Evolutionary conservation across 441 rosid genomes (phyloP).

Genomic region (Manihot esculenta): DNA sequence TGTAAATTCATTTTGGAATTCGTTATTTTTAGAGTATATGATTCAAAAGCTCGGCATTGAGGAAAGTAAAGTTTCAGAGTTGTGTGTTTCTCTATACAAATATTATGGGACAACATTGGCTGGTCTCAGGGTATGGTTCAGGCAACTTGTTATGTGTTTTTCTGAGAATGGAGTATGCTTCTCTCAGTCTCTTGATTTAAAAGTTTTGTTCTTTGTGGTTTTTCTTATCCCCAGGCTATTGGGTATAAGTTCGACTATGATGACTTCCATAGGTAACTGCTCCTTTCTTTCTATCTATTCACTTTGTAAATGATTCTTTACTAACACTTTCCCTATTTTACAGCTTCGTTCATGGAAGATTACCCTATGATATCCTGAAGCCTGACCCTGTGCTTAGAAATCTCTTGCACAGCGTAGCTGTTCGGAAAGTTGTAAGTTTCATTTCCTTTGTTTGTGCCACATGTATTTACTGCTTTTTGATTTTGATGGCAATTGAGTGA

Average conservation of each 20-base stretch:
- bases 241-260: constrained; percentile 72
- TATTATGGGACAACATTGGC: constrained; percentile 87
- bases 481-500: too few species aligned
- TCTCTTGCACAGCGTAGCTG: constrained; percentile 64
- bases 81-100: constrained; percentile 56
- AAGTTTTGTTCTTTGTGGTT: background rate
- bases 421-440: constrained; percentile 72
- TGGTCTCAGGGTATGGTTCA: constrained; percentile 65
- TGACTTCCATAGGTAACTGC: constrained; percentile 73
- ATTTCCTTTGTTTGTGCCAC: background rate
- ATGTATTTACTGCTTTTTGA: background rate
- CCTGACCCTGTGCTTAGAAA: constrained; percentile 76
- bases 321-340: constrained; percentile 20
- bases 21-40: constrained; percentile 52
- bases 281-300: background rate
- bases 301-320: background rate
- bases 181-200: background rate
- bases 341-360: constrained; percentile 84
- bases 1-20: background rate
- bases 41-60: constrained; percentile 56
- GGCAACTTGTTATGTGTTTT: background rate
- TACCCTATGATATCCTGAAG: constrained; percentile 71
- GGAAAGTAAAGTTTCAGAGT: constrained; percentile 50
- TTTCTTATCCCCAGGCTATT: constrained; percentile 49
- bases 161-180: background rate